Evolutionary conservation across 805 yeast genomes (phyloP).

Genomic region (Yarrowia sp.): DNA sequence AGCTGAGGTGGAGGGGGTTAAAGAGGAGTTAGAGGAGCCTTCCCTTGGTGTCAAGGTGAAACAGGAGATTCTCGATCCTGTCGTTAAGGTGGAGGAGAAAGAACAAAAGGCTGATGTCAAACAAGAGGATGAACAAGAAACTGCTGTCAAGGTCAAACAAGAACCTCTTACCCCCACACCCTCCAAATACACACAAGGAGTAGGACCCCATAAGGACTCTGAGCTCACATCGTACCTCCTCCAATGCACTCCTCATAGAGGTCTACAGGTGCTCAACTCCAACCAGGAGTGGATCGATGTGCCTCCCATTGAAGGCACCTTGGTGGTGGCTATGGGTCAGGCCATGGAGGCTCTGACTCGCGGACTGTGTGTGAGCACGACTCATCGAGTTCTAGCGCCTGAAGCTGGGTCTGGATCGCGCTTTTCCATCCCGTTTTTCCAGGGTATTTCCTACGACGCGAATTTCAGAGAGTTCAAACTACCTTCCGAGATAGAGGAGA

Average conservation of each 20-base stretch:
- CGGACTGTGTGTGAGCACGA: conserved; percentile 30
- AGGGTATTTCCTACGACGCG: conserved; percentile 35
- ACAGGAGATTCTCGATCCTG: background rate
- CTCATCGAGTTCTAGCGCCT: conserved; percentile 32
- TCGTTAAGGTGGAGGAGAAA: no score
- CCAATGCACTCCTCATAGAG: conserved; percentile 17
- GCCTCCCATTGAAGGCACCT: conserved; percentile 19
- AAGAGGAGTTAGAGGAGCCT: background rate
- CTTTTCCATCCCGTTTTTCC: conserved; percentile 33
- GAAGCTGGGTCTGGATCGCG: conserved; percentile 23
- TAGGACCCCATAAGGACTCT: conserved; percentile 37
- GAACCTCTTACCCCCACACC: background rate
- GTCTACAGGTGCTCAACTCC: conserved; percentile 33
- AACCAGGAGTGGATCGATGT: conserved; percentile 36
- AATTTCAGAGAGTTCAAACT: conserved; percentile 18
- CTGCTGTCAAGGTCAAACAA: background rate
- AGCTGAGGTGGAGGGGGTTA: background rate
- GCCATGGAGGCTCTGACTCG: conserved; percentile 38
- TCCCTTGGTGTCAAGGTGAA: background rate
- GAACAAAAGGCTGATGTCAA: no score
- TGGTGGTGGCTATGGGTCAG: conserved; percentile 38
- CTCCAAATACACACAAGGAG: conserved; percentile 17
- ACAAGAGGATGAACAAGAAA: background rate
- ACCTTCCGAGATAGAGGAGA: conserved; percentile 7
- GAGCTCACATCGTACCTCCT: conserved; percentile 28